A percentile compares a stretch with the other conserved stretches of the same genome.
phyloP scores from a whole-genome alignment of 768 basidiomycete genomes.

The Neoboletus brunneissimus region DNA sequence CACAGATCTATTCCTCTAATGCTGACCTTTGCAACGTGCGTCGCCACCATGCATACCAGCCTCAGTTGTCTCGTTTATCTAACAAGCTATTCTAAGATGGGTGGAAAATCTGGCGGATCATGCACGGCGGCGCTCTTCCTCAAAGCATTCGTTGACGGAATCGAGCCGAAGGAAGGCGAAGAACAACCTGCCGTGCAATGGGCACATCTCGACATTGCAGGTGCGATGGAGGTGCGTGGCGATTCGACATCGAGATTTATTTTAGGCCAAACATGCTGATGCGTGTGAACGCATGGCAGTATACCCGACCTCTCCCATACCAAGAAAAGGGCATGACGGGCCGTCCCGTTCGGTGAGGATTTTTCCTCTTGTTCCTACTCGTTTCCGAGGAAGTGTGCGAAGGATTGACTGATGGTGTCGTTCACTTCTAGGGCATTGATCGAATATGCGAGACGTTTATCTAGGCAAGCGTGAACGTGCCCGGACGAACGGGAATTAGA shows the following conservation, averaged over 20 bases:
- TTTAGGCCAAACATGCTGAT: background rate
- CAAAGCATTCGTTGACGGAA: slow-evolving; percentile 75
- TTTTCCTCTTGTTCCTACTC: background rate
- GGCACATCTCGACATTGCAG: slow-evolving; percentile 88
- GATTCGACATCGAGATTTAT: slow-evolving; percentile 5
- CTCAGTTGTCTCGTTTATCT: background rate
- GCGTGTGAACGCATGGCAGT: slow-evolving; percentile 28
- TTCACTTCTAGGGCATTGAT: slow-evolving; percentile 27
- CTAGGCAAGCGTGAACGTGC: slow-evolving; percentile 13
- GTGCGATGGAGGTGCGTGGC: slow-evolving; percentile 63
- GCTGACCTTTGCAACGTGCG: slow-evolving; percentile 72
- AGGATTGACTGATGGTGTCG: background rate
- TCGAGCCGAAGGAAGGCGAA: slow-evolving; percentile 57
- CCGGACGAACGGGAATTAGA: background rate
- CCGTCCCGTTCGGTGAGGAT: slow-evolving; percentile 68
- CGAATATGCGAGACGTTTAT: slow-evolving; percentile 32
- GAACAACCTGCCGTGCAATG: slow-evolving; percentile 60
- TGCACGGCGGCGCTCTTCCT: slow-evolving; percentile 87
- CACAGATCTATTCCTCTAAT: slow-evolving; percentile 73
- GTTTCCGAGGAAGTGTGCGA: background rate
- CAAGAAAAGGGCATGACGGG: slow-evolving; percentile 78
- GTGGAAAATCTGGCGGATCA: slow-evolving; percentile 68
- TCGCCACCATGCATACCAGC: background rate
- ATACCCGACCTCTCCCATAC: slow-evolving; percentile 55
- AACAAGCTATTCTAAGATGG: slow-evolving; percentile 44